Base-by-base conservation (phyloP, 192 early-diverging fungal species). In the Coemansia sp. region DNA sequence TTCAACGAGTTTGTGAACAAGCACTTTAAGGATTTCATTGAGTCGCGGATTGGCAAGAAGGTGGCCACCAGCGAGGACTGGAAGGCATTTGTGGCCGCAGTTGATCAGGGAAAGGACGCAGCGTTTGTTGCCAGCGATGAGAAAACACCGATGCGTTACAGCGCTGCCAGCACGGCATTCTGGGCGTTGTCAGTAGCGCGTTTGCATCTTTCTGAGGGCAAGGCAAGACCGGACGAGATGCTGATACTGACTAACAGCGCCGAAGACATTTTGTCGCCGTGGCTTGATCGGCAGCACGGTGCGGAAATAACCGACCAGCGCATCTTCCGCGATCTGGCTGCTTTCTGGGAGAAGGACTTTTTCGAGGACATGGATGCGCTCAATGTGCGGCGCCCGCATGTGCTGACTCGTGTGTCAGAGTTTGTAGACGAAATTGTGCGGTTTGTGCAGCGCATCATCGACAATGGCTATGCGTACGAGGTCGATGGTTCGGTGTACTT, bases 381-480 rank as follows among this genome's bases (percentile, higher is more conserved):
- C 38, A 92, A 93, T 57, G 91, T 26, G 34, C 88, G 89, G 31
- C 83, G 87, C 3, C 95, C 94, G 15, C 91, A 95, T 66, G 76
- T 96, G 5, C 74, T 95, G 66, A 95, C 94, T 15, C 91, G 97
- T 40, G 97, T 99, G 22, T 93, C 91, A 57, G 95, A 99, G 84
- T 99, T 94, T 69, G 88, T 99, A 25, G 93, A 93, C 7, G 95
- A 99, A 68, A 97, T 97, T 74, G 86, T 94, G 36, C 68, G 60
- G 2, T 99, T 91, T 85, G 87, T 98, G 14, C 83, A 97, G 73
- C 84, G 89, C 65, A 97, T 99, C 72, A 92, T 98, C 50, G 83
- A 86, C 59, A 99, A 99, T 64, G 95, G 95, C 19, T 99, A 92
- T 65, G 97, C 89, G 10, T 98, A 98, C 71, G 94, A 91, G 69